Percentiles rank a stretch among this genome's conserved stretches.
phyloP scores from a whole-genome alignment of 139 green algal species.

The Penium margaritaceum region DNA sequence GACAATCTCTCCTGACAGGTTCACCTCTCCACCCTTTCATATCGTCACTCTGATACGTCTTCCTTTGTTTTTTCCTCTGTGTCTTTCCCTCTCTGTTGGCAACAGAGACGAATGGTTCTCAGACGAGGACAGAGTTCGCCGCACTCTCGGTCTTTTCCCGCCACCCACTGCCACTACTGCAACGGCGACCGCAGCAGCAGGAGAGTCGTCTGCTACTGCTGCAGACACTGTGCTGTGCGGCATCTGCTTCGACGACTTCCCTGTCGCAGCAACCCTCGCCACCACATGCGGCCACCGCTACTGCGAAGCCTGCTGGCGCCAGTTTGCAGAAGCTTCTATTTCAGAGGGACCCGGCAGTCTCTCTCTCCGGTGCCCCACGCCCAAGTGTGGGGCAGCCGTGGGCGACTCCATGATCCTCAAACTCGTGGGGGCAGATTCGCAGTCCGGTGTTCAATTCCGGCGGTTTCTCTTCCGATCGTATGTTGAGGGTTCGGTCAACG shows the following conservation, averaged over 20 bases:
- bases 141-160: background rate
- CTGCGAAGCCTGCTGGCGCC: conserved; percentile 2
- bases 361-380: conserved; percentile 60
- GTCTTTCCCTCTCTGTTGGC: background rate
- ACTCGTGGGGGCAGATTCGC: background rate
- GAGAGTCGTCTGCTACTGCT: background rate
- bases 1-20: no score
- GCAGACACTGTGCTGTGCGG: background rate
- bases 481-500: conserved; percentile 71
- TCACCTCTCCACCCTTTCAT: no score
- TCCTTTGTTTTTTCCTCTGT: background rate
- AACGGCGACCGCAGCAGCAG: background rate
- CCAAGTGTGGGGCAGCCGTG: conserved; percentile 49
- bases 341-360: conserved; percentile 51
- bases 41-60: no score
- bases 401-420: conserved; percentile 40
- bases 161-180: background rate
- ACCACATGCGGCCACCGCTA: background rate
- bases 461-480: conserved; percentile 61
- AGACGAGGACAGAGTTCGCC: conserved; percentile 6
- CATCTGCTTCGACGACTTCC: background rate
- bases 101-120: conserved; percentile 8
- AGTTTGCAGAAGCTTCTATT: conserved; percentile 54
- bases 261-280: background rate
- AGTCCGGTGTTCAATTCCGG: conserved; percentile 47